phyloP scores from a whole-genome alignment of 2,329 filamentous ascomycete species.

The Paecilomyces sp. region DNA sequence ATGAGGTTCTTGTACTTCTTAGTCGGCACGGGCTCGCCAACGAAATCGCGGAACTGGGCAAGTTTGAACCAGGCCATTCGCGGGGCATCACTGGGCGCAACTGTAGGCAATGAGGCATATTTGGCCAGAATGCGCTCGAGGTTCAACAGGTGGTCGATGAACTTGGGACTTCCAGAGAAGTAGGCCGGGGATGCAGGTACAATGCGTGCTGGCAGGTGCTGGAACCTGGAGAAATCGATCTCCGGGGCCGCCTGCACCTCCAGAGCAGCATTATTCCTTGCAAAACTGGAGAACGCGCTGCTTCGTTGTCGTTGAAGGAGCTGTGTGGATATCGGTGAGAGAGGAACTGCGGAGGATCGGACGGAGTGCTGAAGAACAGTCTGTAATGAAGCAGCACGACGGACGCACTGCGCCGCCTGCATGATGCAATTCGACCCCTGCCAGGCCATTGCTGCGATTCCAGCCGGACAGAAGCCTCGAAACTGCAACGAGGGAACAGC shows the following conservation, averaged over 20 bases:
- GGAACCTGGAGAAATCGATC: constrained; percentile 24
- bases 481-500: not conserved
- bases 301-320: constrained; percentile 9
- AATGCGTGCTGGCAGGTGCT: constrained; percentile 56
- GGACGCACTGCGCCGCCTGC: constrained; percentile 26
- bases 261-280: constrained; percentile 23
- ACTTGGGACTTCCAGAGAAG: constrained; percentile 77
- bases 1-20: constrained; percentile 74
- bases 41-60: constrained; percentile 62
- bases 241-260: constrained; percentile 20
- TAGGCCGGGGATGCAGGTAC: constrained; percentile 87
- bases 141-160: constrained; percentile 75
- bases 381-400: constrained; percentile 25
- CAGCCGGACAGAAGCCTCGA: constrained; percentile 9
- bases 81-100: constrained; percentile 59
- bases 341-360: constrained; percentile 10
- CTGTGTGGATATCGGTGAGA: constrained; percentile 8
- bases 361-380: constrained; percentile 38
- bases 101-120: constrained; percentile 65
- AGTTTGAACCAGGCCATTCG: constrained; percentile 75
- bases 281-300: constrained; percentile 11
- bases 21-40: constrained; percentile 66
- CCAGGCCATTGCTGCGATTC: constrained; percentile 26
- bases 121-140: constrained; percentile 65
- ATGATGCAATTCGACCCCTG: constrained; percentile 27